phyloP scores from a whole-genome alignment of 73 alveolate species.

The Paramecium caudatum region DNA sequence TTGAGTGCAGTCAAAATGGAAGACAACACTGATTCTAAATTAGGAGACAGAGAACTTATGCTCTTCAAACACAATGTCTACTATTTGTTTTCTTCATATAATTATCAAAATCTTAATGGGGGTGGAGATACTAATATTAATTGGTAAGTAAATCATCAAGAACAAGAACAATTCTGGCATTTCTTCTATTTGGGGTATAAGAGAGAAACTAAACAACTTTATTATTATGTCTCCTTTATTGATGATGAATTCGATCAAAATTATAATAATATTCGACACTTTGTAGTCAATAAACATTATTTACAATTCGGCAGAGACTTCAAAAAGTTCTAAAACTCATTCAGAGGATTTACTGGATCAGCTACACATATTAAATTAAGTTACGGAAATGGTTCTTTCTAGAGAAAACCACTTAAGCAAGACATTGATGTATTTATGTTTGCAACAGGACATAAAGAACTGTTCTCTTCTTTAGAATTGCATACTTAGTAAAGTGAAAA shows the following conservation, averaged over 20 bases:
- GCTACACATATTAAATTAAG: background rate
- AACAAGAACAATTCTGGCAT: slow-evolving; percentile 32
- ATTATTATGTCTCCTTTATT: background rate
- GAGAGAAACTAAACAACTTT: background rate
- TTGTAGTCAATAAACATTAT: slow-evolving; percentile 18
- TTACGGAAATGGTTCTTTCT: slow-evolving; percentile 34
- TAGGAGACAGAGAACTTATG: background rate
- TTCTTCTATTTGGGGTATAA: slow-evolving; percentile 25
- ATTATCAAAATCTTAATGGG: slow-evolving; percentile 39
- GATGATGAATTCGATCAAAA: background rate
- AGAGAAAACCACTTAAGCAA: background rate
- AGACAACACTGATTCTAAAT: background rate
- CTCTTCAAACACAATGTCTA: background rate
- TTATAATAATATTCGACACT: background rate
- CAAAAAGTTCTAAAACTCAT: background rate
- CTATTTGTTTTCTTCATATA: background rate
- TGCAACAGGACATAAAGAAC: background rate
- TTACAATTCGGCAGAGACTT: slow-evolving; percentile 39
- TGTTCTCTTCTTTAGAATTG: background rate
- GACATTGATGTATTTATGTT: background rate
- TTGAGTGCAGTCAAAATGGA: background rate
- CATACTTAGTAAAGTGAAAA: background rate
- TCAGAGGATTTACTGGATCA: slow-evolving; percentile 23
- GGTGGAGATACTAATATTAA: background rate
- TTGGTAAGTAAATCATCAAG: slow-evolving; percentile 9